phyloP scores from a whole-genome alignment of 371 early-diverging fungal species.

The Sanchytrium tribonematis region DNA sequence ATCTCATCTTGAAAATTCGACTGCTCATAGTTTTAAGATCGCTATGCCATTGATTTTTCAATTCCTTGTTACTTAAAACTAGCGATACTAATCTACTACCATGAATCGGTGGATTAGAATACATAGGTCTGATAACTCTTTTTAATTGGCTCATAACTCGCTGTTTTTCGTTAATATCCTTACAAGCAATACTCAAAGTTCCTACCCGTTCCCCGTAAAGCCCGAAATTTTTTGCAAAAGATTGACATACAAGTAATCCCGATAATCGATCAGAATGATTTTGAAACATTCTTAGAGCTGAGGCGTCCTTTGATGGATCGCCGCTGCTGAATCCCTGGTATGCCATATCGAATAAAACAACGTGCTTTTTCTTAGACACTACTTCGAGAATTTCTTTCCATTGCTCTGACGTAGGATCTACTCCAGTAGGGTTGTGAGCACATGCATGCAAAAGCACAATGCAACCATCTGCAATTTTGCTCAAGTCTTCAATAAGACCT shows the following conservation, averaged over 20 bases:
- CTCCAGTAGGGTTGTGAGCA: constrained; percentile 96
- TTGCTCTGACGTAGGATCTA: constrained; percentile 71
- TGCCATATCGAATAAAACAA: constrained; percentile 91
- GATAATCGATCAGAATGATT: constrained; percentile 10
- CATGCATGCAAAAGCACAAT: constrained; percentile 84
- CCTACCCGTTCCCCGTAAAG: constrained; percentile 93
- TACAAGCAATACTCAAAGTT: constrained; percentile 60
- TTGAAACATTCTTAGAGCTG: constrained; percentile 76
- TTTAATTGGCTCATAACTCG: constrained; percentile 75
- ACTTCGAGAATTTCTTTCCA: constrained; percentile 64
- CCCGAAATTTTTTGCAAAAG: constrained; percentile 96
- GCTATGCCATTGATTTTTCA: constrained; percentile 53
- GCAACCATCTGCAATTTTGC: constrained; percentile 54
- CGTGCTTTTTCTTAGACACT: constrained; percentile 49
- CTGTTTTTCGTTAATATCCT: constrained; percentile 42
- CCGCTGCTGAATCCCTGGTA: constrained; percentile 97
- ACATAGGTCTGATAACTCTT: constrained; percentile 80
- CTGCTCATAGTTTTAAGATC: constrained; percentile 92
- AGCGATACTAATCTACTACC: constrained; percentile 77
- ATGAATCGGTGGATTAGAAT: constrained; percentile 85
- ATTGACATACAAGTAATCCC: constrained; percentile 67
- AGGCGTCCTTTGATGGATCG: constrained; percentile 60
- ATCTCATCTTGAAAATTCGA: constrained; percentile 80
- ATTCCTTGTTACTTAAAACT: constrained; percentile 42
- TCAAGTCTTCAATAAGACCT: constrained; percentile 65